Percentiles rank a stretch among this genome's conserved stretches.
Conservation (phyloP, 2,329 filamentous ascomycete species). For the Penicillium sp. region DNA sequence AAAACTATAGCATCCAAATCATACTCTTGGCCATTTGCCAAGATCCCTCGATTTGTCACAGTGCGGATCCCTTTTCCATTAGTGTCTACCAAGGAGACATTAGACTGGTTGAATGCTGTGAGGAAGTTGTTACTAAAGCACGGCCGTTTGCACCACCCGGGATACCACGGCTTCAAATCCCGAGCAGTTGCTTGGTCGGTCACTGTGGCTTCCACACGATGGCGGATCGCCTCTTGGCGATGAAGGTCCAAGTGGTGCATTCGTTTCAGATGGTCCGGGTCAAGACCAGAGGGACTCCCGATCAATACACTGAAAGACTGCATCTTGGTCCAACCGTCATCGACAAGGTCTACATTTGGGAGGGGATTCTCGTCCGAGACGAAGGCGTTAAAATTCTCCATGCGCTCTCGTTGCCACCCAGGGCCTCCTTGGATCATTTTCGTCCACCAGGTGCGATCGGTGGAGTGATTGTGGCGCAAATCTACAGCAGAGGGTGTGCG, state of each 20-base stretch:
- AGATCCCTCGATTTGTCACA: constrained; percentile 49
- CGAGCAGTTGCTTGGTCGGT: constrained; percentile 52
- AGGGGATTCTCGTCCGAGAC: constrained; percentile 11
- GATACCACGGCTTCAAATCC: constrained; percentile 59
- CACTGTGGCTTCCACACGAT: constrained; percentile 53
- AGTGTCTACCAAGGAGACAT: constrained; percentile 62
- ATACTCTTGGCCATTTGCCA: constrained; percentile 46
- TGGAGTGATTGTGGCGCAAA: constrained; percentile 28
- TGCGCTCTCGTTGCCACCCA: constrained; percentile 29
- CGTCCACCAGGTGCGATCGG: constrained; percentile 12
- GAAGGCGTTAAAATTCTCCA: constrained; percentile 30
- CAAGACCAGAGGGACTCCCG: constrained; percentile 14
- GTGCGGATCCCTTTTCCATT: constrained; percentile 52
- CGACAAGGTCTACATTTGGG: constrained; percentile 20
- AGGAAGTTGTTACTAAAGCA: constrained; percentile 59
- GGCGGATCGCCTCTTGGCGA: constrained; percentile 46
- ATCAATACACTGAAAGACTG: constrained; percentile 9
- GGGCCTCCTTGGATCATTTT: not conserved
- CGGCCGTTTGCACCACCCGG: constrained; percentile 62
- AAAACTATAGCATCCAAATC: constrained; percentile 49
- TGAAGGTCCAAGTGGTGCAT: constrained; percentile 40
- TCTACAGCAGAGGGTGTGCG: constrained; percentile 42
- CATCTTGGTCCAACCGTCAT: constrained; percentile 29
- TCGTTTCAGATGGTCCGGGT: constrained; percentile 27
- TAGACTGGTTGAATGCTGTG: constrained; percentile 55